phyloP scores from a whole-genome alignment of 2,329 filamentous ascomycete genomes.

The Fusarium nanum region DNA sequence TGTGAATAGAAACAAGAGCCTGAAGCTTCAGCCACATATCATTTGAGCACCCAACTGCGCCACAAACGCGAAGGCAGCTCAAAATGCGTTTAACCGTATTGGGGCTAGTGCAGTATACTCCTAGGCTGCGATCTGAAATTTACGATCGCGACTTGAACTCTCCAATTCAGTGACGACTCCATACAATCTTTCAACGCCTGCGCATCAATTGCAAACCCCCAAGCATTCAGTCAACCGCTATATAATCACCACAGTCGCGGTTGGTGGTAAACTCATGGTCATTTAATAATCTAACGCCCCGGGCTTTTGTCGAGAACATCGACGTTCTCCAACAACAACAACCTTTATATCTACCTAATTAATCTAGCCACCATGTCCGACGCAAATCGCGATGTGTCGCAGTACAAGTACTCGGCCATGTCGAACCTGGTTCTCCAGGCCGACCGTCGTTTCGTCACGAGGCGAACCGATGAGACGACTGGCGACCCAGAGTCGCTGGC shows the following conservation, averaged over 20 bases:
- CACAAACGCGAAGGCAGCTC: constrained; percentile 26
- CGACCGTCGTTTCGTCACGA: constrained; percentile 93
- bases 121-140: constrained; percentile 52
- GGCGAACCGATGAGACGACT: constrained; percentile 92
- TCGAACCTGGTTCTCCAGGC: constrained; percentile 99
- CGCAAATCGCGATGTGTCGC: constrained; percentile 84
- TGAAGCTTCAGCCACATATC: constrained; percentile 25
- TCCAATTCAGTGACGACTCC: constrained; percentile 33
- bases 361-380: constrained; percentile 73
- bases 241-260: constrained; percentile 17
- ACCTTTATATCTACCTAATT: constrained; percentile 34
- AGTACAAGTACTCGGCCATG: constrained; percentile 99
- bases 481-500: constrained; percentile 98
- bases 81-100: constrained; percentile 11
- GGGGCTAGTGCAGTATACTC: constrained; percentile 35
- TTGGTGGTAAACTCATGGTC: constrained; percentile 50
- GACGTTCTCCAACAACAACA: constrained; percentile 48
- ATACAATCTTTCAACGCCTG: constrained; percentile 41
- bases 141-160: constrained; percentile 47
- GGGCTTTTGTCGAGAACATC: constrained; percentile 54
- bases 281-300: constrained; percentile 50
- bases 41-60: neutral
- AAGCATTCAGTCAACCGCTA: constrained; percentile 34
- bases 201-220: constrained; percentile 42
- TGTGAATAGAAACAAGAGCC: neutral